phyloP scores from a whole-genome alignment of 2,329 filamentous ascomycete genomes.

The Thelonectria olida region DNA sequence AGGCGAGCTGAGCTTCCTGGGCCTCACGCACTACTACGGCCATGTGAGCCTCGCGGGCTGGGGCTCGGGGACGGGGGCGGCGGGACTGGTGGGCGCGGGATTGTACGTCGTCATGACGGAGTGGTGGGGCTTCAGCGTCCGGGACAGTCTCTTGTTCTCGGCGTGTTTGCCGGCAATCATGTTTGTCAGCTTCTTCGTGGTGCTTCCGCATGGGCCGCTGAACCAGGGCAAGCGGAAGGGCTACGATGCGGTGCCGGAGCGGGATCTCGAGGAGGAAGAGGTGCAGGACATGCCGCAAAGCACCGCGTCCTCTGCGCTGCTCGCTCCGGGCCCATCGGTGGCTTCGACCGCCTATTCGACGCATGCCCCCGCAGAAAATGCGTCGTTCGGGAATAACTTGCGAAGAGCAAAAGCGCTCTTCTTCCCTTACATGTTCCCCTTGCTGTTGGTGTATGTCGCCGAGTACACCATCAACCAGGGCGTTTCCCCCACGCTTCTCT shows the following conservation, averaged over 20 bases:
- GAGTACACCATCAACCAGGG: constrained; percentile 99
- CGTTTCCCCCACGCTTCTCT: constrained; percentile 88
- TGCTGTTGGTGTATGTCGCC: constrained; percentile 91
- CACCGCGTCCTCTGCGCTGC: constrained; percentile 58
- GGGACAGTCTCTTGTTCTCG: constrained; percentile 77
- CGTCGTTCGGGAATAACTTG: constrained; percentile 61
- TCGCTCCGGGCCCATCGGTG: constrained; percentile 54
- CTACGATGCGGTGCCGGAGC: constrained; percentile 63
- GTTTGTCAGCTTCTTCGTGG: constrained; percentile 84
- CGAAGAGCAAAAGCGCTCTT: constrained; percentile 75
- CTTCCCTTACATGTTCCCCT: constrained; percentile 85
- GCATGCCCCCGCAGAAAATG: constrained; percentile 36
- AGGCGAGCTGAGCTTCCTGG: constrained; percentile 90
- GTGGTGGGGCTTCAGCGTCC: constrained; percentile 78
- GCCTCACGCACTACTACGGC: constrained; percentile 93
- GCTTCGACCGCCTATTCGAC: constrained; percentile 52
- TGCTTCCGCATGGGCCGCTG: constrained; percentile 77
- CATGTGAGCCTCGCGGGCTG: constrained; percentile 87
- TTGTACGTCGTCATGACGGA: constrained; percentile 89
- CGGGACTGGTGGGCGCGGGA: constrained; percentile 86
- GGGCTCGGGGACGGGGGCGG: constrained; percentile 91
- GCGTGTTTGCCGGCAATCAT: constrained; percentile 84
- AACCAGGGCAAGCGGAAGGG: constrained; percentile 55
- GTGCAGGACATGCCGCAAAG: constrained; percentile 47
- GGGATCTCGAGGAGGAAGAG: constrained; percentile 50